These are phyloP conservation scores for Xylariales sp. DNA, from an alignment of 2,329 filamentous ascomycete species.

Conservation along the genomic window DNA sequence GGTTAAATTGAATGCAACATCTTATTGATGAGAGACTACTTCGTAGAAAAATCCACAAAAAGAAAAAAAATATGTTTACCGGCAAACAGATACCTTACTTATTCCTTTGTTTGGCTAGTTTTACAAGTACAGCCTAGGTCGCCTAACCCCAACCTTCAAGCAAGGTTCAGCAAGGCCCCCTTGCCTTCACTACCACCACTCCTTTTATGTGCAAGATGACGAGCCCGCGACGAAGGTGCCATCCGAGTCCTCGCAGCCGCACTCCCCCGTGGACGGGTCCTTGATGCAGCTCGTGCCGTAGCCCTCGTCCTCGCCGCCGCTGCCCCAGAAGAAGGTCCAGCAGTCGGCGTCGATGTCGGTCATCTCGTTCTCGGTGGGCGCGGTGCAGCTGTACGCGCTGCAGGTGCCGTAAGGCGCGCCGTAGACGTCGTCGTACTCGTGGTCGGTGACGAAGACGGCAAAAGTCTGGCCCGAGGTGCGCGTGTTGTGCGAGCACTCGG, in stretches of 20 bases:
- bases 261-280: constrained; percentile 29
- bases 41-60: too few relatives aligned
- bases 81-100: too few relatives aligned
- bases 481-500: constrained; percentile 33
- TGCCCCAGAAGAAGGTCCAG: constrained; percentile 38
- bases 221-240: constrained; percentile 29
- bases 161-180: too few relatives aligned
- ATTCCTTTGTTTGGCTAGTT: too few relatives aligned
- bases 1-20: too few relatives aligned
- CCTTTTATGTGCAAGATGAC: constrained; percentile 16
- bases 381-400: constrained; percentile 33
- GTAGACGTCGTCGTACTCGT: constrained; percentile 35
- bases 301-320: constrained; percentile 22
- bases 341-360: constrained; percentile 24
- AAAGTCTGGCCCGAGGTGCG: constrained; percentile 29
- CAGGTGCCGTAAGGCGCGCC: constrained; percentile 45
- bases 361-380: constrained; percentile 24
- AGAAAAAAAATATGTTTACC: too few relatives aligned
- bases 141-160: too few relatives aligned
- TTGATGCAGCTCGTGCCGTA: constrained; percentile 32
- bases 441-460: constrained; percentile 34
- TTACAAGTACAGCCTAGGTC: too few relatives aligned
- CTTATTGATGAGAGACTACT: too few relatives aligned
- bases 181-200: too few relatives aligned
- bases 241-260: constrained; percentile 35